phyloP scores from a whole-genome alignment of 441 rosid species.

The Corymbia citriodora region DNA sequence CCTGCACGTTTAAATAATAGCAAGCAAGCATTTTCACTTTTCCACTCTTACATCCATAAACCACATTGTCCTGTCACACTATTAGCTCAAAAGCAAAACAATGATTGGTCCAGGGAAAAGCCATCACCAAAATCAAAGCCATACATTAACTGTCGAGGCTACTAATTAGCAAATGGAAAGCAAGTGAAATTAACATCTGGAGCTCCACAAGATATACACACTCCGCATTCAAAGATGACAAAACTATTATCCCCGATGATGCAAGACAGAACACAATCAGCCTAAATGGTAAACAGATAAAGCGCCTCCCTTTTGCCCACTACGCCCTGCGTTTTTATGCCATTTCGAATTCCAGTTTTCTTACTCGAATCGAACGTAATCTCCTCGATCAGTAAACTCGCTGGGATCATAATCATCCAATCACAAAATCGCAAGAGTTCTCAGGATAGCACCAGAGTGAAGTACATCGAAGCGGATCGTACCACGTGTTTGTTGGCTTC shows the following conservation, averaged over 20 bases:
- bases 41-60: neutral
- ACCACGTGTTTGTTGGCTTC: conserved; percentile 81
- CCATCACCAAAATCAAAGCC: neutral
- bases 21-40: neutral
- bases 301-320: neutral
- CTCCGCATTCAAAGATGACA: neutral
- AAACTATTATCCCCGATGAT: neutral
- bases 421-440: neutral
- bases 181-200: neutral
- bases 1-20: conserved; percentile 31
- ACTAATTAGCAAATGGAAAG: neutral
- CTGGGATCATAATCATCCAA: neutral
- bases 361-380: neutral
- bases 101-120: neutral
- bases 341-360: neutral
- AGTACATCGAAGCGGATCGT: conserved; percentile 7
- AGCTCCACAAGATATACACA: neutral
- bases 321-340: neutral
- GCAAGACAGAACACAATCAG: neutral
- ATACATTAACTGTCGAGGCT: neutral
- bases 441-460: neutral
- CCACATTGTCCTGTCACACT: neutral
- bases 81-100: neutral
- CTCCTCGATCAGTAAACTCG: neutral
- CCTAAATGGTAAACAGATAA: neutral